Conservation (phyloP, 495 filamentous ascomycete genomes). For the Daldinia vernicosa region DNA sequence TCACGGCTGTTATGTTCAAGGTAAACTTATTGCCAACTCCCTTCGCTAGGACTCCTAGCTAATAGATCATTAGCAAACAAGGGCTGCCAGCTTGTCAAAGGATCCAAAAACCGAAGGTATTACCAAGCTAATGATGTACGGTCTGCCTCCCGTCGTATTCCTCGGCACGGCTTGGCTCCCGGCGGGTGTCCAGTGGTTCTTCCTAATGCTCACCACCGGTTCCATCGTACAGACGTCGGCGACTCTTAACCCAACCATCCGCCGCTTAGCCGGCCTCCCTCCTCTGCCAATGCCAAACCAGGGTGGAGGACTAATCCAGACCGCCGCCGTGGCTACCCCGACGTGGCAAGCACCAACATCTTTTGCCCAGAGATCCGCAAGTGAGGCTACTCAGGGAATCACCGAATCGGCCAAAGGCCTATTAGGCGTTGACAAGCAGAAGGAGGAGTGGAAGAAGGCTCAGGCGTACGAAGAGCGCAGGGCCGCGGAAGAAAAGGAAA, state of each 20-base stretch:
- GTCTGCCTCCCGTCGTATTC: slow-evolving; percentile 69
- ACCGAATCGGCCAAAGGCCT: slow-evolving; percentile 28
- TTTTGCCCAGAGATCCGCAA: background rate
- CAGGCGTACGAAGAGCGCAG: slow-evolving; percentile 59
- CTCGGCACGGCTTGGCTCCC: slow-evolving; percentile 71
- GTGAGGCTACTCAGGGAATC: background rate
- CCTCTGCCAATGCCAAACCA: slow-evolving; percentile 52
- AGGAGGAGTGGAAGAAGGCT: slow-evolving; percentile 48
- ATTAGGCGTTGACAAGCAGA: slow-evolving; percentile 49
- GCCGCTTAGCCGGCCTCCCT: slow-evolving; percentile 59
- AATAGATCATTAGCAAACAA: slow-evolving; percentile 41
- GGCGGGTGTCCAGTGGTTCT: slow-evolving; percentile 75
- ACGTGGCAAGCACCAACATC: slow-evolving; percentile 45
- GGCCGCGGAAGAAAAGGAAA: slow-evolving; percentile 55
- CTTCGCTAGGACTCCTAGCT: slow-evolving; percentile 38
- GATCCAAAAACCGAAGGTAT: slow-evolving; percentile 49
- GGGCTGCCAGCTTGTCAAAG: slow-evolving; percentile 47
- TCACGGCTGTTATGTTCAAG: slow-evolving; percentile 58
- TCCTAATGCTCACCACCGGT: slow-evolving; percentile 66
- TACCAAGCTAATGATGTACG: slow-evolving; percentile 62
- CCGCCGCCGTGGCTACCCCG: slow-evolving; percentile 16
- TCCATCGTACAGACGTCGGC: slow-evolving; percentile 66
- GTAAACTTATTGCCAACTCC: slow-evolving; percentile 50
- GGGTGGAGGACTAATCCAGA: background rate
- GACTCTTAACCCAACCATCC: slow-evolving; percentile 60